Percentiles rank a stretch among this genome's conserved stretches.
Conservation (phyloP, 2,329 filamentous ascomycete genomes). For the Verticillium klebahnii region DNA sequence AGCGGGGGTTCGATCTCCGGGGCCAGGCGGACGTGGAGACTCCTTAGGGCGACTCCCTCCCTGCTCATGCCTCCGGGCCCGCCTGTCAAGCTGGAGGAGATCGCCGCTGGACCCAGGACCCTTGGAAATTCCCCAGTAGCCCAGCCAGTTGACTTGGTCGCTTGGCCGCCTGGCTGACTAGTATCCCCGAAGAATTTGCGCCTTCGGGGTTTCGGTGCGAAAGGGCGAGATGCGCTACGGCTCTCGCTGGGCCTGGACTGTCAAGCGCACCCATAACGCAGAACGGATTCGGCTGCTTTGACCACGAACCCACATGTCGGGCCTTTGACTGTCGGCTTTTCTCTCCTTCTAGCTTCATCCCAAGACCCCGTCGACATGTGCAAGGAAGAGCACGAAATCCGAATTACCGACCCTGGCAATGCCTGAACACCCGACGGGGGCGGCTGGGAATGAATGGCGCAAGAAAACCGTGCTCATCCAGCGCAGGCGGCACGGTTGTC, state of each 20-base stretch:
- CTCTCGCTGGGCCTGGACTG: background rate
- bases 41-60: background rate
- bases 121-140: background rate
- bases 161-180: background rate
- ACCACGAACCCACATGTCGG: background rate
- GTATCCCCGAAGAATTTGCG: background rate
- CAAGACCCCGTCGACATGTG: background rate
- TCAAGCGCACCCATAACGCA: background rate
- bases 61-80: background rate
- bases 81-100: background rate
- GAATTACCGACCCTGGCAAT: background rate
- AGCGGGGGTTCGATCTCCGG: background rate
- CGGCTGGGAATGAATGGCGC: background rate
- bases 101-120: constrained; percentile 1
- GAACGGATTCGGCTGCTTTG: background rate
- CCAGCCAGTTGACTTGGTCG: background rate
- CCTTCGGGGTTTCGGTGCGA: constrained; percentile 1
- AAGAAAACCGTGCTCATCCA: background rate
- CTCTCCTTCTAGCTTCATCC: background rate
- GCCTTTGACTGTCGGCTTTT: background rate
- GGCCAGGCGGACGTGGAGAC: background rate
- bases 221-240: background rate
- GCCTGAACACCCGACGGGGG: background rate
- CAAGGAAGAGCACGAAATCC: background rate
- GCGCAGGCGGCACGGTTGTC: background rate